Base-by-base conservation (phyloP, 2,329 filamentous ascomycete species). In the Aspergillus tanneri region DNA sequence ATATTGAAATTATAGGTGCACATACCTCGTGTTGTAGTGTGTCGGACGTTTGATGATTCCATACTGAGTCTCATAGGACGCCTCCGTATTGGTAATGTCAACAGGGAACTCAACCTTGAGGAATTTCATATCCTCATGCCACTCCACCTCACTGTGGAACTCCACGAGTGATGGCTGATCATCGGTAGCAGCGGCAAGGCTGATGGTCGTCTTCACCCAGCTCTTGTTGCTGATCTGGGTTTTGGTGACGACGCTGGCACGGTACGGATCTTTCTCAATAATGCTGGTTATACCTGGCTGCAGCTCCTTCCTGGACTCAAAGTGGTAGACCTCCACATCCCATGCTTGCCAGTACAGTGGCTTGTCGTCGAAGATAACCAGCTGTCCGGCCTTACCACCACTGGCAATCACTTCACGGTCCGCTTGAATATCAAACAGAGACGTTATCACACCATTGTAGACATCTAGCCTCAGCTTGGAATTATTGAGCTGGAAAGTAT, bases 61-160 rank as follows among this genome's bases (percentile, higher is more conserved):
- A 64, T 89, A 97, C 62, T 96, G 91, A 6, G 90, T 95, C 71
- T 99, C 93, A 68, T 99, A 99, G 10, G 85, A 88, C 24, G 93
- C 93, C 71, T 96, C 90, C 0, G 87, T 95, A 71, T 92, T 96
- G 58, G 84, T 82, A 54, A 97, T 80, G 62, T 95, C 86, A 54
- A 96, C 91, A 0, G 93, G 92, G 72, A 99, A 99, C 68, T 99
- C 93, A 42, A 97, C 92, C 77, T 99, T 99, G 64, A 99, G 81
- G 78, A 97, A 97, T 66, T 93, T 95, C 86, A 93, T 96, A 10
- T 84, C 90, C 70, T 99, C 93, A 58, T 86, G 87, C 93, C 93
- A 99, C 65, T 96, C 89, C n/a, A 97, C 88, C 58, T 95, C 89
- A 42, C 86, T 87, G 32, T 83, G 80, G 54, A 92, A 84, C 56